Evolutionary conservation across 2,329 filamentous ascomycete genomes (phyloP).

Genomic region (Penicillium sp.): DNA sequence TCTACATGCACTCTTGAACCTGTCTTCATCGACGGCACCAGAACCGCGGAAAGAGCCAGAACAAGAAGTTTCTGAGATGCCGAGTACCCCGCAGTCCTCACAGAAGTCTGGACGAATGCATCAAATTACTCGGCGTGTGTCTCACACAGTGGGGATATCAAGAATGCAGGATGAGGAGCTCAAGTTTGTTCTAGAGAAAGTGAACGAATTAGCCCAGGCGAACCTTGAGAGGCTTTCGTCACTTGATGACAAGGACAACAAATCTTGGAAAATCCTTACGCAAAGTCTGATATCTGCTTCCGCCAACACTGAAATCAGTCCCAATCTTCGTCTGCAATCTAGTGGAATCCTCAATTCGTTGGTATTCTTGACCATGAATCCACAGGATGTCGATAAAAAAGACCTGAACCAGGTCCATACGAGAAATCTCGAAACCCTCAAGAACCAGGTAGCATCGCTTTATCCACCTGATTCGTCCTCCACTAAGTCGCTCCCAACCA

Average conservation of each 20-base stretch:
- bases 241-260: constrained; percentile 60
- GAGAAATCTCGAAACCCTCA: constrained; percentile 67
- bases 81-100: constrained; percentile 23
- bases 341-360: constrained; percentile 60
- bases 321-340: constrained; percentile 49
- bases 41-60: constrained; percentile 48
- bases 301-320: constrained; percentile 36
- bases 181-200: constrained; percentile 64
- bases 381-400: constrained; percentile 40
- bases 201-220: constrained; percentile 69
- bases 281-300: constrained; percentile 51
- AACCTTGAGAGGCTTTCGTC: constrained; percentile 73
- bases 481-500: constrained; percentile 59
- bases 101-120: constrained; percentile 32
- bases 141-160: constrained; percentile 40
- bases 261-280: constrained; percentile 72
- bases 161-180: constrained; percentile 45
- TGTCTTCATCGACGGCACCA: constrained; percentile 52
- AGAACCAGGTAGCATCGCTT: constrained; percentile 59
- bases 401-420: constrained; percentile 64
- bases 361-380: constrained; percentile 44
- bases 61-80: constrained; percentile 55
- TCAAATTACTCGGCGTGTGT: constrained; percentile 41
- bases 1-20: constrained; percentile 68
- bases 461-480: constrained; percentile 53